These are phyloP conservation scores for Termitomyces sp. DNA, from an alignment of 768 basidiomycete species.

Conservation along the genomic window DNA sequence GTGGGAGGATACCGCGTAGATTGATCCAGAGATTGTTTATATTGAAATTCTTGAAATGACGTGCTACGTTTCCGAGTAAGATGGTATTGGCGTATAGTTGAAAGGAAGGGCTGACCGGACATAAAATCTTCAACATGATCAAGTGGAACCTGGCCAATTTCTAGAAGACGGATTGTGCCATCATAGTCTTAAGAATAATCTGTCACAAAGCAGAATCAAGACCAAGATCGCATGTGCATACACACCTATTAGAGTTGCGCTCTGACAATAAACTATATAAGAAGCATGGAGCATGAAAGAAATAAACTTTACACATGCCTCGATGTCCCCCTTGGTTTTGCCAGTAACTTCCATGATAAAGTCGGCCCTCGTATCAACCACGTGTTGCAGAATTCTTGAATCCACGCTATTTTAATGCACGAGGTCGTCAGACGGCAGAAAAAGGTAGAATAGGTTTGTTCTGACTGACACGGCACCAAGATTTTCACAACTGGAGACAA, in stretches of 20 bases:
- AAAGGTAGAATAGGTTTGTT: background rate
- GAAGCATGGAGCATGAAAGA: slow-evolving; percentile 17
- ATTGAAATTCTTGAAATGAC: slow-evolving; percentile 82
- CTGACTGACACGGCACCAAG: slow-evolving; percentile 66
- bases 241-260: slow-evolving; percentile 62
- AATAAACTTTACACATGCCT: slow-evolving; percentile 14
- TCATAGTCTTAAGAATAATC: slow-evolving; percentile 48
- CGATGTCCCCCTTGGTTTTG: slow-evolving; percentile 86
- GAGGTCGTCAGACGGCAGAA: slow-evolving; percentile 1
- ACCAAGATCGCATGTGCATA: background rate
- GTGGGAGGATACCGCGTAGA: background rate
- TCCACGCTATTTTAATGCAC: slow-evolving; percentile 49
- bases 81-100: background rate
- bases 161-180: slow-evolving; percentile 67
- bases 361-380: slow-evolving; percentile 73
- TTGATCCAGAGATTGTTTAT: slow-evolving; percentile 64
- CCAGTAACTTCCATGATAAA: slow-evolving; percentile 95
- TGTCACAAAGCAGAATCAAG: background rate
- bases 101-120: slow-evolving; percentile 30
- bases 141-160: slow-evolving; percentile 77
- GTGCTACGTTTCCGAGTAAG: slow-evolving; percentile 23
- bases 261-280: slow-evolving; percentile 27
- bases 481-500: slow-evolving; percentile 87
- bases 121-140: slow-evolving; percentile 85
- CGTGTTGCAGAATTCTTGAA: slow-evolving; percentile 70